Base-by-base conservation (phyloP, 2,329 filamentous ascomycete species). In the Reticulascus tulasneorum region DNA sequence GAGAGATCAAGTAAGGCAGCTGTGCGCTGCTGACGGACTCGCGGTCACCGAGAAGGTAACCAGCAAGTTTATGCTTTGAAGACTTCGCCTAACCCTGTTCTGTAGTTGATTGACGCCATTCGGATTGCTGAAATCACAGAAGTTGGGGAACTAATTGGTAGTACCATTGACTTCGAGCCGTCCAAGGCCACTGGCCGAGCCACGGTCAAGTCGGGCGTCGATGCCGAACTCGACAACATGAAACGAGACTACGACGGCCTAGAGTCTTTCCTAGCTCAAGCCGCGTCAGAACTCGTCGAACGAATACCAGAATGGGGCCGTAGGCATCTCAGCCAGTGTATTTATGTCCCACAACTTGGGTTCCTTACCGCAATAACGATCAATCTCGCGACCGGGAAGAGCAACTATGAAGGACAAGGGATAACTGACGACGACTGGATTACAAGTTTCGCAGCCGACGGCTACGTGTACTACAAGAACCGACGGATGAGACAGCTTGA, bases 321-420 rank as follows among this genome's bases (percentile, higher is more conserved):
- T 18, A 55, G 61, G 20, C 69, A 75, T 40, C 62, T 82, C 11
- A 67, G 73, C 22, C 90, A 90, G 36, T 94, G 94, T 44, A 84
- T 93, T 13, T 95, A 93, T 56, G 84, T 94, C 44, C 91, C 90
- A 1, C 89, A 95, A 51, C 77, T 96, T 23, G 93, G 93, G 0
- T 98, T 96, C 54, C 74, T 96, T 23, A 85, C 89, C 3, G 80
- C 84, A 0, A 80, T 94, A 12, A 42, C 52, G 20, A 9, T 35
- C 7, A 13, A 22, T 6, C 63, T 69, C 11, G 56, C 67, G 2
- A 79, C 73, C 2, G 77, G 78, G 0, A 63, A 70, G 29, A 74
- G 77, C 0, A 64, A 75, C 9, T 90, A 83, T 47, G 71, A 79
- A 47, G 86, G 86, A 1, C 66, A 75, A 39, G 68, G 71, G 0